phyloP scores from a whole-genome alignment of 441 rosid genomes.

The Geranium incanum region DNA sequence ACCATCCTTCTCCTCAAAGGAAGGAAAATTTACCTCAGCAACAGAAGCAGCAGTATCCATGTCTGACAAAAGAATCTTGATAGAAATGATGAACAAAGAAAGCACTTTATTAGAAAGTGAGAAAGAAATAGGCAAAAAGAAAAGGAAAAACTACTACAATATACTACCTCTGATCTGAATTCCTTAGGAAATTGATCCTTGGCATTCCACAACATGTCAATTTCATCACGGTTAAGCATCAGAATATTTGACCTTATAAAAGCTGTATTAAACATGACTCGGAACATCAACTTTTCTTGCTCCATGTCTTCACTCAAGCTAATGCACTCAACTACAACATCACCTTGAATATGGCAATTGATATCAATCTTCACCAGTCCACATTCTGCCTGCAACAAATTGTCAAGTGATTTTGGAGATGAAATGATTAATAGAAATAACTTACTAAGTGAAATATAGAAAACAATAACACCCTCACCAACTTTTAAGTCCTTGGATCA shows the following conservation, averaged over 20 bases:
- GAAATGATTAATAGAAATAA: background rate
- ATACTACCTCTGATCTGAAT: slow-evolving; percentile 83
- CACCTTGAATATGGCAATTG: slow-evolving; percentile 81
- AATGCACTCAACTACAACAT: slow-evolving; percentile 80
- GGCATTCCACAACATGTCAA: slow-evolving; percentile 75
- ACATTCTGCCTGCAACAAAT: slow-evolving; percentile 63
- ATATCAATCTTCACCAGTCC: slow-evolving; percentile 81
- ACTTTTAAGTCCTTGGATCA: too few species aligned
- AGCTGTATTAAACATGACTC: slow-evolving; percentile 82
- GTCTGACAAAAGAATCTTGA: slow-evolving; percentile 92
- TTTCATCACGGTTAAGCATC: slow-evolving; percentile 86
- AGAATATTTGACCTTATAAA: slow-evolving; percentile 88
- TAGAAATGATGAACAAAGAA: slow-evolving; percentile 22
- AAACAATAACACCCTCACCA: too few species aligned
- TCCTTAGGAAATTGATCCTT: slow-evolving; percentile 75
- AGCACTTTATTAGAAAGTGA: slow-evolving; percentile 25
- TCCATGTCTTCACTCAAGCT: slow-evolving; percentile 71
- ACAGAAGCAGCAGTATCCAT: slow-evolving; percentile 62
- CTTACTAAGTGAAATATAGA: background rate
- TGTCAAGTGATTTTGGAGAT: slow-evolving; percentile 8
- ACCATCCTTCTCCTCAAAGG: slow-evolving; percentile 73
- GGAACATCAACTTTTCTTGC: slow-evolving; percentile 70
- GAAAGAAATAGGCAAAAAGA: slow-evolving; percentile 1
- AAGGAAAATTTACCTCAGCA: slow-evolving; percentile 47
- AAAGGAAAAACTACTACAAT: slow-evolving; percentile 12